phyloP scores from a whole-genome alignment of 257 asterid species.

The Lavandula angustifolia region DNA sequence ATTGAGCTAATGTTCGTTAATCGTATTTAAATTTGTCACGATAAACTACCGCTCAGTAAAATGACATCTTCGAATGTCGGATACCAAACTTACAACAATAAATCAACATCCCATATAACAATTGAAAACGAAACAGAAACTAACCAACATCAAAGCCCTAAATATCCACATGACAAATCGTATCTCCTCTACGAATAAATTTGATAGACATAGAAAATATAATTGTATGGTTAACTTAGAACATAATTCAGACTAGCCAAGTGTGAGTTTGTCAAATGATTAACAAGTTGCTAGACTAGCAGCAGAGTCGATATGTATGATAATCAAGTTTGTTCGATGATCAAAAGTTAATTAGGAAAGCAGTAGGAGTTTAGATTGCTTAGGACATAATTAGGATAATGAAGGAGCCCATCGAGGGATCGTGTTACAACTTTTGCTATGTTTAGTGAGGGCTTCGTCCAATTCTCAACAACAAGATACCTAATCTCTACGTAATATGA shows the following conservation, averaged over 20 bases:
- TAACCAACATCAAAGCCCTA: too few species aligned
- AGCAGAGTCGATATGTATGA: not conserved
- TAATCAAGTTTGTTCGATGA: not conserved
- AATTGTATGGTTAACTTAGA: too few species aligned
- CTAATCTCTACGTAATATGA: not conserved
- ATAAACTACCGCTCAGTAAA: not conserved
- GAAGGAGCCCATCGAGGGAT: conserved; percentile 1
- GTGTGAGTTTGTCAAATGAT: not conserved
- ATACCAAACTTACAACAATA: too few species aligned
- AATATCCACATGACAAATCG: too few species aligned
- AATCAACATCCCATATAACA: too few species aligned
- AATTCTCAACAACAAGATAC: too few species aligned
- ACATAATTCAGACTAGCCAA: too few species aligned
- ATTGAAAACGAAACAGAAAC: too few species aligned
- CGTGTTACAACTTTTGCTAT: not conserved
- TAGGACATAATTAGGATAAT: not conserved
- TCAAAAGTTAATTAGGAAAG: not conserved
- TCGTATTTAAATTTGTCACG: not conserved
- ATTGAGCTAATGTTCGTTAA: not conserved
- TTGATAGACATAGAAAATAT: too few species aligned
- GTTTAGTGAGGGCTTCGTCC: too few species aligned
- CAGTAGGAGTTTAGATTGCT: not conserved
- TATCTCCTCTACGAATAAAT: too few species aligned
- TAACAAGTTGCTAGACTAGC: not conserved
- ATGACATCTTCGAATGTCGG: too few species aligned